These are phyloP conservation scores for Sporothrix brasiliensis DNA, from an alignment of 2,329 filamentous ascomycete species.

Conservation along the genomic window DNA sequence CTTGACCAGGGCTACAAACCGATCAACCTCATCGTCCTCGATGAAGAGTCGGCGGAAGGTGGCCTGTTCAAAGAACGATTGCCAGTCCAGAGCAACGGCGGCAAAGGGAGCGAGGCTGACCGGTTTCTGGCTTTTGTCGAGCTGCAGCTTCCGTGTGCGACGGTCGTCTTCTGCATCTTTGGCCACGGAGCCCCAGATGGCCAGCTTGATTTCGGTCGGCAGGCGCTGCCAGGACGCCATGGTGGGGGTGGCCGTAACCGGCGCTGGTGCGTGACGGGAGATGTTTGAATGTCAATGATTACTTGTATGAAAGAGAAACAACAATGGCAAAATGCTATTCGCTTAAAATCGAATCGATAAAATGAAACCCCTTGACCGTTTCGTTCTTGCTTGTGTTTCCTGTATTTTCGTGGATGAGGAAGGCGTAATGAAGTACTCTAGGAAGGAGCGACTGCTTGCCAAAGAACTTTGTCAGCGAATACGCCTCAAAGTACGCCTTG, in stretches of 20 bases:
- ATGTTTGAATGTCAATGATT: too few relatives aligned
- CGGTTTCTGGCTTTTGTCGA: neutral
- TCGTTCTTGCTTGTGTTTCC: neutral
- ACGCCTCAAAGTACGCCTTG: too few relatives aligned
- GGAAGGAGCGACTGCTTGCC: neutral
- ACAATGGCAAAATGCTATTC: too few relatives aligned
- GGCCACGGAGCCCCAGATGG: neutral
- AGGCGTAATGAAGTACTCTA: neutral
- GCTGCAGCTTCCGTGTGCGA: neutral
- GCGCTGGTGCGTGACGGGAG: too few relatives aligned
- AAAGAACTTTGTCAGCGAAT: neutral
- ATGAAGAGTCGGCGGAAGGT: neutral
- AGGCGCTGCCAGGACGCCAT: neutral
- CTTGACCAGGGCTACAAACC: neutral
- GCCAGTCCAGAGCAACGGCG: neutral
- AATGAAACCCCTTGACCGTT: neutral
- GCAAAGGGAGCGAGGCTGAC: neutral
- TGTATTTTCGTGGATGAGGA: neutral
- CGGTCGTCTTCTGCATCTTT: neutral
- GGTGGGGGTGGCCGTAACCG: neutral
- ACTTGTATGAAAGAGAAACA: too few relatives aligned
- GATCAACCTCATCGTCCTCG: neutral
- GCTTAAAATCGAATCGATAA: too few relatives aligned
- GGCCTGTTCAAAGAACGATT: neutral
- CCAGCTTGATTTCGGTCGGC: neutral